A percentile compares a stretch with the other conserved stretches of the same genome.
These are phyloP conservation scores for Spizellomyces punctatus DNA, from an alignment of 192 early-diverging fungal genomes.

Conservation along the genomic window DNA sequence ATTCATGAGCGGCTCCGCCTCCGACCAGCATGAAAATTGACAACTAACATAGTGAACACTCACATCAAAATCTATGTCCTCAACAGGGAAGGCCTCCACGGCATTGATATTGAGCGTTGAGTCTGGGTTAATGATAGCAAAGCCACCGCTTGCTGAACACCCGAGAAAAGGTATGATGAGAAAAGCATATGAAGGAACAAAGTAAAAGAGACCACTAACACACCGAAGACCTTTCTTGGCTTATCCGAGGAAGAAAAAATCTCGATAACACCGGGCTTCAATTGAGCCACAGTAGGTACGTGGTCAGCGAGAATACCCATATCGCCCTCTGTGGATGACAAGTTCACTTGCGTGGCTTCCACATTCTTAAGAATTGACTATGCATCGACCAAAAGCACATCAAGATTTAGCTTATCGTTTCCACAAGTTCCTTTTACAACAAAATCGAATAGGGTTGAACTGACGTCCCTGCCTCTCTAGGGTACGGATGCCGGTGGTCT, in stretches of 20 bases:
- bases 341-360: constrained; percentile 89
- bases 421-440: background rate
- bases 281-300: constrained; percentile 95
- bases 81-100: constrained; percentile 87
- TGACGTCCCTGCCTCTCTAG: background rate
- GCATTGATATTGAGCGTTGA: constrained; percentile 97
- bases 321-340: constrained; percentile 89
- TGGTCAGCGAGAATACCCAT: constrained; percentile 98
- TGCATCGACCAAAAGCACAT: background rate
- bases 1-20: background rate
- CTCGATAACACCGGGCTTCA: constrained; percentile 88
- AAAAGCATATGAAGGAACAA: background rate
- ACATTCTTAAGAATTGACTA: constrained; percentile 72
- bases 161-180: constrained; percentile 14
- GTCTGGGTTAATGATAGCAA: constrained; percentile 96
- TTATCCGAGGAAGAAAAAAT: constrained; percentile 71
- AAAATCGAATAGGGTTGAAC: background rate
- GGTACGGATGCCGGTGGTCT: background rate
- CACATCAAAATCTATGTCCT: constrained; percentile 84
- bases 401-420: background rate
- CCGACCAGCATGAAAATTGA: background rate
- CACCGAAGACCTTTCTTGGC: constrained; percentile 93
- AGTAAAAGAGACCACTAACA: constrained; percentile 11
- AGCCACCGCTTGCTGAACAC: constrained; percentile 84
- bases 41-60: background rate